Base-by-base conservation (phyloP, 768 basidiomycete species). In the Dacryopinax primogenitus region DNA sequence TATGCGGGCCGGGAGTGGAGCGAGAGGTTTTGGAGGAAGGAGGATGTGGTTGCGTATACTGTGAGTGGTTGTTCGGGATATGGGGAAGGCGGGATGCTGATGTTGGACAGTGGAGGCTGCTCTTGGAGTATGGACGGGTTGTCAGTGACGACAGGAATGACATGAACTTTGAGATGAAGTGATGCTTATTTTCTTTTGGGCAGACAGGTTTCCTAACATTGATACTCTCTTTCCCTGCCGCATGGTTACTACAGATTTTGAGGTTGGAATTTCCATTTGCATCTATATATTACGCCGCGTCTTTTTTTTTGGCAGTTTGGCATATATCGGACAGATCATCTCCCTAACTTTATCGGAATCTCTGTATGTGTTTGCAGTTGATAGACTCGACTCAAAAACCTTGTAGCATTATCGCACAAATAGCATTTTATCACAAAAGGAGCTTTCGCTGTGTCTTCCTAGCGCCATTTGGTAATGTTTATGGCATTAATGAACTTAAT, bases 11-110 rank as follows among this genome's bases (percentile, higher is more conserved):
- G 79, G 34, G 73, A 78, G 33, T 87, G 86, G 86, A 85, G 82
- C 65, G 70, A 75, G 65, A 72, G 65, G 2, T 83, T 78, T 72
- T 87, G 84, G 85, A 76, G 85, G 51, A 76, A 72, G 66, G 82
- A 85, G 68, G 86, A 86, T 69, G 70, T 85, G 74, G 76, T 76
- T 3, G 82, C 84, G 0, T 86, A 86, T 69, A 73, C 80, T 85
- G 82, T 69, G 75, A 84, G 41, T 44, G 18, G 41, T 6, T 44
- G 6, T 18, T 23, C 23, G 4, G 16, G 4, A 18, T 44, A 4
- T 44, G 41, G 41, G 6, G 4, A 4, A 44, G 18, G 18, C 6
- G 41, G n/a, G n/a, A n/a, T n/a, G 41, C 41, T 44, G 41, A 44
- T 7, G 41, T 37, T 15, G 41, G 18, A 18, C 41, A 44, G 41